phyloP scores from a whole-genome alignment of 352 stramenopile species.

The Globisporangium cystogenes region DNA sequence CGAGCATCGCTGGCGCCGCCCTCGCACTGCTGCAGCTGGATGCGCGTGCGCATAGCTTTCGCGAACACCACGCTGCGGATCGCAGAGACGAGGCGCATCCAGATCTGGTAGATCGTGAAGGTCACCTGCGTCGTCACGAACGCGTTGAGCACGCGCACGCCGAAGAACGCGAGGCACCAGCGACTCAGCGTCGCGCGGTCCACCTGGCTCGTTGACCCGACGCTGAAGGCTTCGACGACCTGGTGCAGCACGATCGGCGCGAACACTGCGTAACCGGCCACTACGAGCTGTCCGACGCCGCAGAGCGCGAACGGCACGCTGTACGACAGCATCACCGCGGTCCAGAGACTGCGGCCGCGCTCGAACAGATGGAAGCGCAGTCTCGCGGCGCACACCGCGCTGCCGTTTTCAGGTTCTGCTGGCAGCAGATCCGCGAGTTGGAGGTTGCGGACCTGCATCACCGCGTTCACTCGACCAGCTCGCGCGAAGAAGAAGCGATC shows the following conservation, averaged over 20 bases:
- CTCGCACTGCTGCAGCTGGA: neutral
- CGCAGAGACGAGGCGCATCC: conserved; percentile 4
- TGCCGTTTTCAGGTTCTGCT: conserved; percentile 1
- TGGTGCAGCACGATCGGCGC: conserved; percentile 14
- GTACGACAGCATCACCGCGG: conserved; percentile 4
- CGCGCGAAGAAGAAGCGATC: conserved; percentile 9
- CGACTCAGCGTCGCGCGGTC: neutral
- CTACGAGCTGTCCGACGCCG: conserved; percentile 4
- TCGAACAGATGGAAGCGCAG: neutral
- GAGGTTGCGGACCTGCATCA: conserved; percentile 2
- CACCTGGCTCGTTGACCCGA: neutral
- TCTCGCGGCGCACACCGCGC: neutral
- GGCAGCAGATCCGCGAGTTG: conserved; percentile 4
- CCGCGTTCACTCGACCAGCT: conserved; percentile 1
- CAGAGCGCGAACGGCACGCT: conserved; percentile 1
- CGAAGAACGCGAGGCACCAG: conserved; percentile 6
- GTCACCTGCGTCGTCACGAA: conserved; percentile 12
- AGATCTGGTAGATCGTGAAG: conserved; percentile 2
- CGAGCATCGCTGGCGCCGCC: neutral
- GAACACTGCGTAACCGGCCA: conserved; percentile 7
- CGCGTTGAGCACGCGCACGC: conserved; percentile 3
- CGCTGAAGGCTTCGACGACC: conserved; percentile 7
- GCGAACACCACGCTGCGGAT: conserved; percentile 8
- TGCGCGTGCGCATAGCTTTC: conserved; percentile 9
- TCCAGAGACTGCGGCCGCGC: neutral